Evolutionary conservation across 495 filamentous ascomycete genomes (phyloP).

Genomic region (Penicillium paxilli): DNA sequence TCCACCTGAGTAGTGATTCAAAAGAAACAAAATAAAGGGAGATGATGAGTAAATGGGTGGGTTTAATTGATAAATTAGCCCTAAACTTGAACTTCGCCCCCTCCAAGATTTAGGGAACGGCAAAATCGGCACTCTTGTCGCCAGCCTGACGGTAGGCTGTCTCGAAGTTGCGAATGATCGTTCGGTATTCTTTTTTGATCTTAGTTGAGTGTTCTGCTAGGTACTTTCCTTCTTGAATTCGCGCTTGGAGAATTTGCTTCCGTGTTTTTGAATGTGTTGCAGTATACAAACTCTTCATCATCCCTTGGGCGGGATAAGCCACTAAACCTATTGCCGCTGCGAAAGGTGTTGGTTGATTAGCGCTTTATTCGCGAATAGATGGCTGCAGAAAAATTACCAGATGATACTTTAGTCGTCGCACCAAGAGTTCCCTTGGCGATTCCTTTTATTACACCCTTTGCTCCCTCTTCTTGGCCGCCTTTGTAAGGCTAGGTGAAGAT

Average conservation of each 20-base stretch:
- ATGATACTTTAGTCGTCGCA: constrained; percentile 61
- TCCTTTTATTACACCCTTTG: constrained; percentile 63
- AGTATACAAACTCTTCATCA: constrained; percentile 13
- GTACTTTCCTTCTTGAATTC: constrained; percentile 3
- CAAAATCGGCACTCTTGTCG: no score
- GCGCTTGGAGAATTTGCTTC: constrained; percentile 6
- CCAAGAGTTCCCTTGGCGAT: constrained; percentile 75
- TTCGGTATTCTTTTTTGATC: background rate
- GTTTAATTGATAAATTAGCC: no score
- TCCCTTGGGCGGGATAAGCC: constrained; percentile 14
- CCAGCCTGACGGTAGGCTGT: background rate
- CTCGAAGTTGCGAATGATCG: constrained; percentile 4
- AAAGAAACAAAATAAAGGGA: no score
- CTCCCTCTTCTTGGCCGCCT: constrained; percentile 59
- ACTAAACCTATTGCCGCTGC: constrained; percentile 11
- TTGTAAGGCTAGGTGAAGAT: constrained; percentile 64
- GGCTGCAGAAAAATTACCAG: constrained; percentile 18
- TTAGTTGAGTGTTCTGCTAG: constrained; percentile 7
- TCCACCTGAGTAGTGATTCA: no score
- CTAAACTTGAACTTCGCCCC: no score
- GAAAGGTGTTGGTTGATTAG: background rate
- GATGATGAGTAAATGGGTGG: no score
- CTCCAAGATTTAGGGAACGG: no score
- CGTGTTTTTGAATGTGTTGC: constrained; percentile 11
- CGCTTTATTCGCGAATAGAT: background rate